Conservation (phyloP, 768 basidiomycete species). For the Sistotremastrum niveocremeum region DNA sequence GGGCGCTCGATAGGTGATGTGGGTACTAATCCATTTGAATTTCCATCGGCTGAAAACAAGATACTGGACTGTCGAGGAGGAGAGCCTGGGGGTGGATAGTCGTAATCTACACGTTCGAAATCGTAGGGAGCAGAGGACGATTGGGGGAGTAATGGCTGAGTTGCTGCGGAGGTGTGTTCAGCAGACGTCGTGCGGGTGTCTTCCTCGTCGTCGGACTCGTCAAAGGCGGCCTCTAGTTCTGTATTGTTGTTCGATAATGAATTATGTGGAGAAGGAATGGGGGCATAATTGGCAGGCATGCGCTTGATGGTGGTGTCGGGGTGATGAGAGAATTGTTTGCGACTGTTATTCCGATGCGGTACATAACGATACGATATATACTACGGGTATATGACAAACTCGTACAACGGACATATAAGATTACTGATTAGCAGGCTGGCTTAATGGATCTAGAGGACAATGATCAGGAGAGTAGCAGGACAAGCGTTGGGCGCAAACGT, state of each 20-base stretch:
- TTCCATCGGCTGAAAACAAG: slow-evolving; percentile 55
- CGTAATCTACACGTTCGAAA: slow-evolving; percentile 63
- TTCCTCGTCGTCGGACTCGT: slow-evolving; percentile 39
- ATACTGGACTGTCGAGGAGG: slow-evolving; percentile 53
- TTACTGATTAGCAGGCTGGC: too few relatives aligned
- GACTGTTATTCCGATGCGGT: too few relatives aligned
- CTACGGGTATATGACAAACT: too few relatives aligned
- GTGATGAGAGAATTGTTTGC: too few relatives aligned
- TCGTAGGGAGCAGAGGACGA: slow-evolving; percentile 44
- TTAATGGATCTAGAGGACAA: too few relatives aligned
- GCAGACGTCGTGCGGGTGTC: slow-evolving; percentile 22
- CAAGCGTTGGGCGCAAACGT: too few relatives aligned
- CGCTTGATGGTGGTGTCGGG: too few relatives aligned
- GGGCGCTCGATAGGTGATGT: slow-evolving; percentile 25
- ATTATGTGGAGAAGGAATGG: slow-evolving; percentile 5
- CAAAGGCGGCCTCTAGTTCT: slow-evolving; percentile 73
- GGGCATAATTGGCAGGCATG: slow-evolving; percentile 1
- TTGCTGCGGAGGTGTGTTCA: slow-evolving; percentile 3
- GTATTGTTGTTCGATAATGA: background rate
- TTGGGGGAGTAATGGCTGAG: background rate
- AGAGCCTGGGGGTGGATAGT: slow-evolving; percentile 67
- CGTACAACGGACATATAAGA: too few relatives aligned
- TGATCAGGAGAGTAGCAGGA: too few relatives aligned
- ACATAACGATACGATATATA: too few relatives aligned
- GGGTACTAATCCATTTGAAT: slow-evolving; percentile 56